These are phyloP conservation scores for Neofusicoccum parvum DNA, from an alignment of 2,329 filamentous ascomycete species.

Conservation along the genomic window DNA sequence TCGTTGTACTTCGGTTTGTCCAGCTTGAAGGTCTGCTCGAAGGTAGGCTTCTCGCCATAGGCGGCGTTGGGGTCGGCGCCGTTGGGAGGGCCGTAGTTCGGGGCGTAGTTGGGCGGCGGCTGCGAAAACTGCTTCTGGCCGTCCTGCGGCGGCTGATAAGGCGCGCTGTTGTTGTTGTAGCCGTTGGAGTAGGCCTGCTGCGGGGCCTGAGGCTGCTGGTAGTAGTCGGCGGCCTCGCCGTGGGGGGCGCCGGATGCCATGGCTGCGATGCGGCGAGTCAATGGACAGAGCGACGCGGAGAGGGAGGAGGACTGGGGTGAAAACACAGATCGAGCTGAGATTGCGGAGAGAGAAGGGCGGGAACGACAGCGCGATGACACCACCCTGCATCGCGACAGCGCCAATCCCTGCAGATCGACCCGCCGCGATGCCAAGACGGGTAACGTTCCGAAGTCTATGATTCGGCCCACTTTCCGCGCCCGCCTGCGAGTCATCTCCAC, in stretches of 20 bases:
- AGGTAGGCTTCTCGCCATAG: slow-evolving; percentile 55
- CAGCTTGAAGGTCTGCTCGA: slow-evolving; percentile 81
- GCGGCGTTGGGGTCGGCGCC: slow-evolving; percentile 7
- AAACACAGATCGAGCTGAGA: neutral
- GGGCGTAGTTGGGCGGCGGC: slow-evolving; percentile 30
- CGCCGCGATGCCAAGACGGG: slow-evolving; percentile 6
- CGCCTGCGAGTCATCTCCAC: no score
- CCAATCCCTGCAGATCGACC: neutral
- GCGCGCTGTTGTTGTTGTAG: slow-evolving; percentile 25
- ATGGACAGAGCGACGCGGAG: neutral
- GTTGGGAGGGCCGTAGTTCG: slow-evolving; percentile 23
- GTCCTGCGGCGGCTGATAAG: slow-evolving; percentile 36
- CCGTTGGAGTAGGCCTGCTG: slow-evolving; percentile 25
- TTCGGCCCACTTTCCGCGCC: neutral
- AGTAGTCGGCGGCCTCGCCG: slow-evolving; percentile 43
- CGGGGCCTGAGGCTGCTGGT: slow-evolving; percentile 31
- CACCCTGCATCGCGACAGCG: neutral
- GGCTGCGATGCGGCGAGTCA: neutral
- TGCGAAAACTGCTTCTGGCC: slow-evolving; percentile 31
- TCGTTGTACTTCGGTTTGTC: slow-evolving; percentile 88
- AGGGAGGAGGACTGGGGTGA: neutral
- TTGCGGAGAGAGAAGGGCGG: neutral
- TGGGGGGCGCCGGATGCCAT: slow-evolving; percentile 17
- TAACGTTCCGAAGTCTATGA: neutral
- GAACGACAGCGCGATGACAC: neutral